Evolutionary conservation across 1,284 basidiomycete species (phyloP).

Genomic region (Cutaneotrichosporon daszewskae): DNA sequence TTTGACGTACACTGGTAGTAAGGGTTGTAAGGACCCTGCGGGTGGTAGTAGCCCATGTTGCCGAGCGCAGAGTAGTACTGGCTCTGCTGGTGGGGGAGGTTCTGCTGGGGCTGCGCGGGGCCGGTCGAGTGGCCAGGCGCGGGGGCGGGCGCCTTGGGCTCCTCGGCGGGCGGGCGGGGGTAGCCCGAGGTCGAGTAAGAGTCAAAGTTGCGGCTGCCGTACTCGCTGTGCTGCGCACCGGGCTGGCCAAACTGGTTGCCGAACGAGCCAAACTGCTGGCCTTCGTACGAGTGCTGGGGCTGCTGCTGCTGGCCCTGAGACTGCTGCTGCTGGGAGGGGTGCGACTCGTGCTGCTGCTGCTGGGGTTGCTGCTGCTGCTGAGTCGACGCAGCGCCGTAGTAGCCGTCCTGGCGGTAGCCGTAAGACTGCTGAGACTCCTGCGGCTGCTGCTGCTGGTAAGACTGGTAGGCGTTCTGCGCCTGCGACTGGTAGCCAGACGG

Average conservation of each 20-base stretch:
- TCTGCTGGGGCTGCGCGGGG: conserved; percentile 35
- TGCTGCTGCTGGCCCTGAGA: conserved; percentile 25
- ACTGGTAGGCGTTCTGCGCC: conserved; percentile 23
- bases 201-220: conserved; percentile 36
- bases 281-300: conserved; percentile 26
- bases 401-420: conserved; percentile 34
- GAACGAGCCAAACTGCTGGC: conserved; percentile 12
- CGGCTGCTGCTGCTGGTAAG: conserved; percentile 18
- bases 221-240: conserved; percentile 17
- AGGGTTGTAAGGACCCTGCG: conserved; percentile 46
- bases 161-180: conserved; percentile 41
- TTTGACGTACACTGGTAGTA: conserved; percentile 47
- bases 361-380: conserved; percentile 16
- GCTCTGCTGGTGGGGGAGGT: conserved; percentile 39
- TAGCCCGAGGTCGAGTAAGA: conserved; percentile 44
- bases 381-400: conserved; percentile 31
- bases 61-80: conserved; percentile 42
- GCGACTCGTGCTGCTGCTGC: conserved; percentile 20
- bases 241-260: conserved; percentile 18
- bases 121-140: conserved; percentile 36
- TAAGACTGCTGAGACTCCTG: conserved; percentile 24
- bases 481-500: conserved; percentile 19
- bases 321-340: conserved; percentile 25
- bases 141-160: conserved; percentile 34
- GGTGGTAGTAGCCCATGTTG: conserved; percentile 45